These are phyloP conservation scores for Phytophthora tentaculata DNA, from an alignment of 352 stramenopile genomes.

Conservation along the genomic window DNA sequence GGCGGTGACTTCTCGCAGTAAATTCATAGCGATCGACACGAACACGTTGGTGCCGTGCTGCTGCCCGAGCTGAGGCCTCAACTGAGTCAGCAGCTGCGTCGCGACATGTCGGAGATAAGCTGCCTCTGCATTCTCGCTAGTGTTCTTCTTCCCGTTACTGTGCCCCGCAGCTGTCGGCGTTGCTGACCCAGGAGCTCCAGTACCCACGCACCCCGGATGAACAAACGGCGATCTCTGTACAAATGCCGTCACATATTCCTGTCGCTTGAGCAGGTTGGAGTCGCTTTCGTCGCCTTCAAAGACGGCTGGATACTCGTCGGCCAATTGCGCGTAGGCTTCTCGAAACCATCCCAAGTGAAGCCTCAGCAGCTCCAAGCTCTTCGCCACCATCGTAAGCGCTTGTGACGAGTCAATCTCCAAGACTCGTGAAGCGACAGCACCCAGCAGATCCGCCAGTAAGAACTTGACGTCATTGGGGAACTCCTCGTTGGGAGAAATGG, in stretches of 20 bases:
- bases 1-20: conserved; percentile 62
- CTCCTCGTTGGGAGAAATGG: conserved; percentile 68
- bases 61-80: conserved; percentile 66
- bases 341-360: conserved; percentile 84
- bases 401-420: conserved; percentile 76
- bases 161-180: background rate
- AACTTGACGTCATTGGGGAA: conserved; percentile 74
- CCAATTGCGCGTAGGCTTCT: conserved; percentile 71
- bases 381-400: conserved; percentile 66
- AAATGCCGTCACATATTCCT: conserved; percentile 61
- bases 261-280: conserved; percentile 52
- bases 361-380: conserved; percentile 67
- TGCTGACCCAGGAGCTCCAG: background rate
- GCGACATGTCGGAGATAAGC: conserved; percentile 74
- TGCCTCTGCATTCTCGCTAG: conserved; percentile 48
- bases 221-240: conserved; percentile 69
- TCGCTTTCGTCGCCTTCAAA: conserved; percentile 69
- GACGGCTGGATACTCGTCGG: conserved; percentile 58
- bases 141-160: conserved; percentile 32
- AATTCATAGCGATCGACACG: conserved; percentile 69
- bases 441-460: conserved; percentile 66
- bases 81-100: conserved; percentile 64
- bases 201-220: conserved; percentile 66
- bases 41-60: conserved; percentile 65
- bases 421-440: conserved; percentile 58